Evolutionary conservation across 2,329 filamentous ascomycete species (phyloP).

Genomic region (Cordyceps militaris): DNA sequence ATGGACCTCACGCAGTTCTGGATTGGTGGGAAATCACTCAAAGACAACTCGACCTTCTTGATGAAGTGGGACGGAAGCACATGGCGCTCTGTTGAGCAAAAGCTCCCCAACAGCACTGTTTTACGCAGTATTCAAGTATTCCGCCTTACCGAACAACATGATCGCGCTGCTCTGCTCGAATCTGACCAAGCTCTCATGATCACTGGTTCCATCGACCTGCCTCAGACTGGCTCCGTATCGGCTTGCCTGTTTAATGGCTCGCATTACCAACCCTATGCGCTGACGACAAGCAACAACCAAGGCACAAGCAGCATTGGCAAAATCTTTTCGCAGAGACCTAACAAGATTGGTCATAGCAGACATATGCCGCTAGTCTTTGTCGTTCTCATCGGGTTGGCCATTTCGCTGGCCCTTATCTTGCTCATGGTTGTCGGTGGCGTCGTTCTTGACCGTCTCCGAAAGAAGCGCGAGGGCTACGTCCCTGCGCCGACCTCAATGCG

Average conservation of each 20-base stretch:
- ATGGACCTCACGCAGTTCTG: slow-evolving; percentile 68
- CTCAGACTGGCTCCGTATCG: slow-evolving; percentile 71
- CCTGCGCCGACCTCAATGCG: slow-evolving; percentile 65
- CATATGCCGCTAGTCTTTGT: slow-evolving; percentile 68
- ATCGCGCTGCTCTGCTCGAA: slow-evolving; percentile 54
- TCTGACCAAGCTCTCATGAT: slow-evolving; percentile 68
- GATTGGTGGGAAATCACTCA: slow-evolving; percentile 62
- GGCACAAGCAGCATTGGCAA: slow-evolving; percentile 67
- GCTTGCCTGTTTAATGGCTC: slow-evolving; percentile 85
- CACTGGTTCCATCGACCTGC: slow-evolving; percentile 73
- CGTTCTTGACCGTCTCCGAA: slow-evolving; percentile 65
- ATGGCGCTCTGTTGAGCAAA: slow-evolving; percentile 59
- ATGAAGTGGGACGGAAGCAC: slow-evolving; percentile 71
- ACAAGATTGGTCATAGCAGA: slow-evolving; percentile 54
- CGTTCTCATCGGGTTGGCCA: slow-evolving; percentile 73
- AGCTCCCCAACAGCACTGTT: slow-evolving; percentile 57
- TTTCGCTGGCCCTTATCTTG: slow-evolving; percentile 70
- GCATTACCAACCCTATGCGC: slow-evolving; percentile 66
- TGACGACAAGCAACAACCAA: slow-evolving; percentile 63
- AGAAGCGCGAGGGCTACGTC: slow-evolving; percentile 71
- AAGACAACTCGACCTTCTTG: slow-evolving; percentile 65
- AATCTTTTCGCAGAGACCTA: slow-evolving; percentile 75
- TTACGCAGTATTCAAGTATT: slow-evolving; percentile 81
- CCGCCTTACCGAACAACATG: slow-evolving; percentile 61
- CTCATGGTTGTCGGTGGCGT: slow-evolving; percentile 70